These are phyloP conservation scores for Geranium brycei DNA, from an alignment of 345 rosid species.

Conservation along the genomic window DNA sequence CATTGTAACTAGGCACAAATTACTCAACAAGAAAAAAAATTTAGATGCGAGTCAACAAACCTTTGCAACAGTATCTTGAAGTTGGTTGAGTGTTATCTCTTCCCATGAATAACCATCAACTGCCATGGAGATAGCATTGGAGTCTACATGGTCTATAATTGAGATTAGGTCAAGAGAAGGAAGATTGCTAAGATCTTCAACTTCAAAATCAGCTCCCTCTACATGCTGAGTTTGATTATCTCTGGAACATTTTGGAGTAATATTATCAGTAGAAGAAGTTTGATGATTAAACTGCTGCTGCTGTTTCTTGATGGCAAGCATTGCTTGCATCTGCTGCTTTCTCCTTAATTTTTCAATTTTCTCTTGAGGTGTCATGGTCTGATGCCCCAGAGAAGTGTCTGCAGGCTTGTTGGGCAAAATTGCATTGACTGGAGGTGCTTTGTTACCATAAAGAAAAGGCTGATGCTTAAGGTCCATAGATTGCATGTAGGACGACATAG, in stretches of 20 bases:
- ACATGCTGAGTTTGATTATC: slow-evolving; percentile 35
- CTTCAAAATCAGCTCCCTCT: slow-evolving; percentile 32
- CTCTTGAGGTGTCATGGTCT: slow-evolving; percentile 83
- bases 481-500: slow-evolving; percentile 36
- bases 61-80: slow-evolving; percentile 69
- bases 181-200: slow-evolving; percentile 26
- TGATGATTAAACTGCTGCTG: slow-evolving; percentile 54
- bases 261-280: slow-evolving; percentile 23
- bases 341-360: slow-evolving; percentile 84
- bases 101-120: slow-evolving; percentile 36
- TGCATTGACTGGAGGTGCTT: slow-evolving; percentile 30
- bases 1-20: slow-evolving; percentile 11
- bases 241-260: slow-evolving; percentile 25
- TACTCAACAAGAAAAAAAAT: slow-evolving; percentile 14
- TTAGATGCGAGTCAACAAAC: slow-evolving; percentile 23
- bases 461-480: slow-evolving; percentile 35
- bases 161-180: slow-evolving; percentile 49
- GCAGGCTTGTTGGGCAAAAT: slow-evolving; percentile 25
- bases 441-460: slow-evolving; percentile 34
- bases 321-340: slow-evolving; percentile 91
- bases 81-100: slow-evolving; percentile 43
- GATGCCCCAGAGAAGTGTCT: slow-evolving; percentile 28
- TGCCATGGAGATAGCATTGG: slow-evolving; percentile 30
- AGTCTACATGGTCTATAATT: slow-evolving; percentile 45
- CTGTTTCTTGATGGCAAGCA: slow-evolving; percentile 89